Evolutionary conservation across 2,329 filamentous ascomycete species (phyloP), one percentile per base, ranked within the genome.

Genomic region (Chrysoporthe deuterocubensis): DNA sequence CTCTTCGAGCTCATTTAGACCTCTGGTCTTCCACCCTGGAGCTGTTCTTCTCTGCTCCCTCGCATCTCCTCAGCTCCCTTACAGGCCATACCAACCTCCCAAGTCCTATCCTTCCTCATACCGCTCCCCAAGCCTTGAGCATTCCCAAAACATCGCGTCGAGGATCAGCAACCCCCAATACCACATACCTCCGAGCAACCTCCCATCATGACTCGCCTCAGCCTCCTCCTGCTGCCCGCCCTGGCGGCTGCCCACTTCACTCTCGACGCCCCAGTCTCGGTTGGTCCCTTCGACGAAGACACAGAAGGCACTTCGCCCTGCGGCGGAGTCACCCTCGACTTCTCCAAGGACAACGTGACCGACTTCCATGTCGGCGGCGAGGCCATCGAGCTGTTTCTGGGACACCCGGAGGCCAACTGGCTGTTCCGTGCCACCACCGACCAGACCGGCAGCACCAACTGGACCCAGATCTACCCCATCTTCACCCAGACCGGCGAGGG

Each of bases 331-430:
- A 77, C 78, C 0, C 78, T 84, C 43, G 78, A 84, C 70, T 81
- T 86, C 64, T 59, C 72, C 65, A 71, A 71, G 8, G 71, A 75
- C 70, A 78, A 78, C 59, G 71, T 78, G 34, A 80, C 81, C 64
- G 79, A 87, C 71, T 89, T 89, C 76, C 83, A 88, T 74, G 84
- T 89, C 68, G 85, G 78, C 71, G 86, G 87, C 71, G 84, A 88
- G 71, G 78, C 83, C 67, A 78, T 89, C 44, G 80, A 81, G 68
- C 73, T 84, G 62, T 77, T 76, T 8, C 79, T 82, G 8, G 81
- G 80, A 3, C 87, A 90, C 73, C 79, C 84, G 3, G 80, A 86
- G 74, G 78, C 80, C 71, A 85, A 80, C 65, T 89, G 83, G 83
- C 80, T 89, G 18, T 85, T 87, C 79, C 86, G 87, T 70, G 84